Evolutionary conservation across 1,284 basidiomycete species (phyloP), one percentile per base, ranked within the genome.

Genomic region (Malassezia cuniculi): DNA sequence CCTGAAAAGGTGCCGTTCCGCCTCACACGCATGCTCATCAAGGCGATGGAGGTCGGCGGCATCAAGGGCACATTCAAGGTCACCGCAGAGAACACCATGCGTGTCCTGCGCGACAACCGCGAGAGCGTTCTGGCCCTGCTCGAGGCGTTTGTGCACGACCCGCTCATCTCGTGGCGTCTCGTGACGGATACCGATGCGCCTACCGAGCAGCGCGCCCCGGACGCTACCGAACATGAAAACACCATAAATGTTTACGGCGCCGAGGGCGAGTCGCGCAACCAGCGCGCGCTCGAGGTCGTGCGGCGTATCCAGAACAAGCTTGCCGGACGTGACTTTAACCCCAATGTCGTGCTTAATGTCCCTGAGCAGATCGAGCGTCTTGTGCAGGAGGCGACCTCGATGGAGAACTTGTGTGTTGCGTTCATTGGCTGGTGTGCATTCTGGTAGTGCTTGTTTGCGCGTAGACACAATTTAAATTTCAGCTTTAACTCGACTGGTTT

Each of bases 1-100:
- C 93, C 93, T 0, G 93, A 99, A 71, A 93, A 85, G 69, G 87
- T 99, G 38, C 93, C 93, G 0, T 99, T 99, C 79, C 78, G 93
- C 32, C 74, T 99, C 50, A 99, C 93, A 9, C 76, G 93, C 52
- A 97, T 99, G 93, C 75, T 99, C 43, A 93, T 87, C 20, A 86
- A 94, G 68, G 93, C 93, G 3, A 97, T 99, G 93, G 93, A 99
- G 76, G 85, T 85, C 48, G 66, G 75, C 50, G 93, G 93, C 14
- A 90, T 97, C 55, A 85, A 94, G 63, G 93, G 93, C 26, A 93
- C 86, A 57, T 99, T 90, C 76, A 78, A 85, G 60, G 81, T 82
- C 55, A 90, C 85, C 8, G 93, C 86, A 71, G 89, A 95, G 66
- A 90, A 90, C 55, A 86, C 86, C 26, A 97, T 99, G 93, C 76